These are phyloP conservation scores for Aspergillus floridensis DNA, from an alignment of 2,329 filamentous ascomycete species.

Conservation along the genomic window DNA sequence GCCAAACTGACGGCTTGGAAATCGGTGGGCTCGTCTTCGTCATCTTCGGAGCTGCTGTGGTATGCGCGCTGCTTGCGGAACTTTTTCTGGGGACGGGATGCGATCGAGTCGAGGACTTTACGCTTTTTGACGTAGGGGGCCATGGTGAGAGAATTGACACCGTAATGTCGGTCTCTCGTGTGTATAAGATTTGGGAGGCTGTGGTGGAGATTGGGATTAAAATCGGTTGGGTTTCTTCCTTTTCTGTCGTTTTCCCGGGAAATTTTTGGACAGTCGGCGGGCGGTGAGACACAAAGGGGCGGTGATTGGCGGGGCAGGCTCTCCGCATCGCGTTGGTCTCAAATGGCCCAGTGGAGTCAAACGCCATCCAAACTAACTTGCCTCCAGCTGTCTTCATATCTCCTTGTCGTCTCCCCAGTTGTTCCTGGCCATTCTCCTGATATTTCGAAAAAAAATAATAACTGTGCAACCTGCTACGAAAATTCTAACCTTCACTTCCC, in stretches of 20 bases:
- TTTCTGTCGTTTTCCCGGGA: constrained; percentile 19
- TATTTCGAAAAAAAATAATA: background rate
- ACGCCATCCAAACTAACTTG: background rate
- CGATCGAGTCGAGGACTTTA: constrained; percentile 59
- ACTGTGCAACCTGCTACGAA: background rate
- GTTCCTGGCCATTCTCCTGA: background rate
- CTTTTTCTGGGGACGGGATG: constrained; percentile 55
- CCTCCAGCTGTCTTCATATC: constrained; percentile 15
- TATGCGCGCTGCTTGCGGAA: constrained; percentile 63
- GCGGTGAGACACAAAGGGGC: constrained; percentile 27
- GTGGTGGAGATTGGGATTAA: constrained; percentile 8
- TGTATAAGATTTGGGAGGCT: constrained; percentile 11
- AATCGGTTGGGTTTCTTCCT: constrained; percentile 1
- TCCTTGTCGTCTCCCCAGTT: constrained; percentile 20
- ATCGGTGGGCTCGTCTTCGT: constrained; percentile 43
- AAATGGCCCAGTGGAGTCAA: constrained; percentile 5
- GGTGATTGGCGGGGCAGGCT: constrained; percentile 32
- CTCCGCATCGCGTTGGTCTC: constrained; percentile 26
- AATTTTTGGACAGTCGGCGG: constrained; percentile 27
- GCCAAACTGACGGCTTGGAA: constrained; percentile 53
- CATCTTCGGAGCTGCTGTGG: constrained; percentile 61
- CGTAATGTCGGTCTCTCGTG: background rate
- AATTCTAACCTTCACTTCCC: background rate
- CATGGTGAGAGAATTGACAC: constrained; percentile 39
- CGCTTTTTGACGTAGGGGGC: constrained; percentile 48